Conservation (phyloP, 2,329 filamentous ascomycete genomes). For the Claviceps purpurea region DNA sequence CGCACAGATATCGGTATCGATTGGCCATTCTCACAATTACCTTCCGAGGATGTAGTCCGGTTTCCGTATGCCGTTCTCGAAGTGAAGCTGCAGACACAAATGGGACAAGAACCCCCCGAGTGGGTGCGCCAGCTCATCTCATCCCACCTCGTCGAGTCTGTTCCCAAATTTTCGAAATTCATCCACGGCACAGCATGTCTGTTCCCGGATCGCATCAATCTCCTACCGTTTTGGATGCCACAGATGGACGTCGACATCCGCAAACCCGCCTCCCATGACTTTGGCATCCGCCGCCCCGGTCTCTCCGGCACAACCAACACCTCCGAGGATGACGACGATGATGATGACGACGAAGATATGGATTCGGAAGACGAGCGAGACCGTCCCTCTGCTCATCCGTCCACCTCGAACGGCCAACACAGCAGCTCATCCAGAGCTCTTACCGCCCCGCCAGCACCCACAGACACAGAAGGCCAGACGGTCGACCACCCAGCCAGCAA, state of each 20-base stretch:
- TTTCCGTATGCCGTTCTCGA: conserved; percentile 96
- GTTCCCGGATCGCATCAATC: conserved; percentile 74
- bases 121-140: conserved; percentile 92
- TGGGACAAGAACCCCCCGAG: conserved; percentile 85
- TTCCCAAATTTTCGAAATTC: conserved; percentile 98
- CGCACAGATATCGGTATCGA: conserved; percentile 97
- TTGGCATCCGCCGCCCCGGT: conserved; percentile 74
- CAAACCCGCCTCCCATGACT: conserved; percentile 77
- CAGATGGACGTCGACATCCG: conserved; percentile 98
- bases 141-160: conserved; percentile 93
- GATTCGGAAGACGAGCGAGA: conserved; percentile 53
- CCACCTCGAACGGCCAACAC: conserved; percentile 20
- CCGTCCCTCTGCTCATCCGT: conserved; percentile 3
- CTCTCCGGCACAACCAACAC: conserved; percentile 66
- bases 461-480: conserved; percentile 75
- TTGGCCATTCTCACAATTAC: conserved; percentile 82
- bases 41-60: conserved; percentile 68
- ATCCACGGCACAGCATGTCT: conserved; percentile 87
- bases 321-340: conserved; percentile 30
- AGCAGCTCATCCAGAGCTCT: conserved; percentile 25
- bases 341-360: conserved; percentile 50
- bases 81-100: conserved; percentile 94
- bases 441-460: conserved; percentile 19
- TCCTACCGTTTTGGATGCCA: conserved; percentile 93
- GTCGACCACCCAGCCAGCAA: conserved; percentile 43